phyloP scores from a whole-genome alignment of 2,329 filamentous ascomycete genomes.

The Epichloe baconii region DNA sequence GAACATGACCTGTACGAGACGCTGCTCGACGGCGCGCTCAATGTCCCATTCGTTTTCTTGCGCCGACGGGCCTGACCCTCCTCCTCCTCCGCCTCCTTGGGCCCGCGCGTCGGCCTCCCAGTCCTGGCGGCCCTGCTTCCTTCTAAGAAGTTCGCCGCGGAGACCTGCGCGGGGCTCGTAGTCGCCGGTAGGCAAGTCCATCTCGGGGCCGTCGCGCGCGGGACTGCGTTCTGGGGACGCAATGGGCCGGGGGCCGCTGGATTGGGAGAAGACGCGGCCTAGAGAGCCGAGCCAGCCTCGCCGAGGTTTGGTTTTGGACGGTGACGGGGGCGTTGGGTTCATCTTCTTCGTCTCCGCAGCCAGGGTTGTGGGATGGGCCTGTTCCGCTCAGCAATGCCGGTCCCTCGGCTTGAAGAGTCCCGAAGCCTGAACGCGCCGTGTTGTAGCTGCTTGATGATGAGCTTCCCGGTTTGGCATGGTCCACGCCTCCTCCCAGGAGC shows the following conservation, averaged over 20 bases:
- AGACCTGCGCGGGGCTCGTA: slow-evolving; percentile 32
- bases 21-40: slow-evolving; percentile 55
- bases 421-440: slow-evolving; percentile 41
- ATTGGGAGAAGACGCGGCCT: slow-evolving; percentile 45
- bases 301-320: slow-evolving; percentile 43
- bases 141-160: slow-evolving; percentile 34
- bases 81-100: slow-evolving; percentile 19
- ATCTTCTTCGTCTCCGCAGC: slow-evolving; percentile 23
- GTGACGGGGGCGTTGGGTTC: slow-evolving; percentile 31
- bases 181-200: slow-evolving; percentile 22
- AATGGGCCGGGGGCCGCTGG: slow-evolving; percentile 13
- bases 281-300: slow-evolving; percentile 58
- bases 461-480: slow-evolving; percentile 24
- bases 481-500: slow-evolving; percentile 13
- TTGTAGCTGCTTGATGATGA: slow-evolving; percentile 34
- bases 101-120: slow-evolving; percentile 29
- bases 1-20: slow-evolving; percentile 77
- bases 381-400: slow-evolving; percentile 27
- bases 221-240: slow-evolving; percentile 12
- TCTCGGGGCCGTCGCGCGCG: slow-evolving; percentile 15
- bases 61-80: slow-evolving; percentile 19
- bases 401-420: slow-evolving; percentile 38
- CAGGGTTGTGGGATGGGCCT: slow-evolving; percentile 7
- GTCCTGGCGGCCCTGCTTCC: slow-evolving; percentile 42
- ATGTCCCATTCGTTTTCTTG: slow-evolving; percentile 65